Base-by-base conservation (phyloP, 1,284 basidiomycete genomes). In the Irpex rosettiformis region DNA sequence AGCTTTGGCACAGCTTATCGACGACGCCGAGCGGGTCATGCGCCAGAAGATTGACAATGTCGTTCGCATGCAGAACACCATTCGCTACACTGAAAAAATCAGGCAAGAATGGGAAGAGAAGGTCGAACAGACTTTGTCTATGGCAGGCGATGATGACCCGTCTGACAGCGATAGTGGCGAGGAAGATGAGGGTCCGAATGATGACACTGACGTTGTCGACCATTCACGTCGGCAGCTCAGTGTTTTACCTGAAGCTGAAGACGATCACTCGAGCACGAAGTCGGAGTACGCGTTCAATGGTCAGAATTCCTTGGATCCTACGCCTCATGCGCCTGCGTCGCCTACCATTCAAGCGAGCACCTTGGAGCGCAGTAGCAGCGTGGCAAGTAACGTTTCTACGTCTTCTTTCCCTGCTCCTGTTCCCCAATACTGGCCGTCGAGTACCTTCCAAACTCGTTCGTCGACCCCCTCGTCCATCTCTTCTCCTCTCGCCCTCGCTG, bases 61-160 rank as follows among this genome's bases (percentile, higher is more conserved):
- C 52, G 93, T 95, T 60, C 89, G 97, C 45, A 90, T 99, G 88
- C 93, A 97, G 75, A 98, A 98, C 71, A 98, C 95, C 24, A 97
- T 99, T 65, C 83, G 94, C 61, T 99, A 99, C 73, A 90, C 94
- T 33, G 97, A 99, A 77, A 97, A 97, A 75, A 93, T 98, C 25
- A 88, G 97, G 73, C 89, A 91, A 66, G 97, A 99, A 73, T 99
- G 96, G 95, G 92, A 98, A 71, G 91, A 93, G 70, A 88, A 86
- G 66, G 91, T 98, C 27, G 89, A 81, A 57, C 77, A 81, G 65
- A 79, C 83, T 48, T 73, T 98, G 43, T 84, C 81, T 2, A 81
- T 81, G 28, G 76, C 82, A 43, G 82, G 85, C 3, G 85, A 85
- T 40, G 69, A 68, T 18, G 78, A 76, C 45, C 74, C 77, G 5